Base-by-base conservation (phyloP, 2,329 filamentous ascomycete species). In the Colletotrichum lindemuthianum region DNA sequence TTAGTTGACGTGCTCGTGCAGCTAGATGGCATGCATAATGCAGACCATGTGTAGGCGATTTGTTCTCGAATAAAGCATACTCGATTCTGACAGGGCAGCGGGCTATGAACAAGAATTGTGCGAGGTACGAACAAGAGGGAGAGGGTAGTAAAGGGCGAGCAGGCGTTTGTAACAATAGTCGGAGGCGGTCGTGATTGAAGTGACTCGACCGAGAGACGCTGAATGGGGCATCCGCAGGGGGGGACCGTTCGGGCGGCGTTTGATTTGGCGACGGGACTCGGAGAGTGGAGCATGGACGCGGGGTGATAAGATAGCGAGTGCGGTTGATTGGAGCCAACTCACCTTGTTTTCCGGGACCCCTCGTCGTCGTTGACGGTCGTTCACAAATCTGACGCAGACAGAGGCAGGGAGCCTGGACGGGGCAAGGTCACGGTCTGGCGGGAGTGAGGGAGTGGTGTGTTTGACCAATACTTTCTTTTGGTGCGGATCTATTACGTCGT, bases 271-370 rank as follows among this genome's bases (percentile, higher is more conserved):
- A 56, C 50, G 45, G 41, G 59, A 37, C 32, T 40, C 59, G 11
- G 40, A 37, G 47, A 57, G 58, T 64, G 63, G 63, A 24, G 7
- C 53, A 7, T 6, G 6, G 40, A 54, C 55, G 66, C 66, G 63
- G 66, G 66, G 66, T 63, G 63, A 67, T 63, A 67, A 67, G 66
- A 67, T 66, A 59, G 33, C 37, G 37, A 55, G 39, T 41, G 15
- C 37, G 13, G 16, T 12, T 64, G 63, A 66, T 59, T 66, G 63
- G 63, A 44, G 63, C 63, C 63, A 66, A 15, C 63, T 65, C 63
- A 65, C 59, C 50, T 40, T 34, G 36, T 45, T 59, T 51, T 50
- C 51, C 56, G 61, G 61, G 36, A 34, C 51, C 44, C 32, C 13
- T 16, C 24, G 24, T 24, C 4, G 24, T 24, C 24, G 24, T 24